A percentile compares a stretch with the other conserved stretches of the same genome.
Evolutionary conservation across 257 asterid species (phyloP).

Genomic region (Primulina tabacum): DNA sequence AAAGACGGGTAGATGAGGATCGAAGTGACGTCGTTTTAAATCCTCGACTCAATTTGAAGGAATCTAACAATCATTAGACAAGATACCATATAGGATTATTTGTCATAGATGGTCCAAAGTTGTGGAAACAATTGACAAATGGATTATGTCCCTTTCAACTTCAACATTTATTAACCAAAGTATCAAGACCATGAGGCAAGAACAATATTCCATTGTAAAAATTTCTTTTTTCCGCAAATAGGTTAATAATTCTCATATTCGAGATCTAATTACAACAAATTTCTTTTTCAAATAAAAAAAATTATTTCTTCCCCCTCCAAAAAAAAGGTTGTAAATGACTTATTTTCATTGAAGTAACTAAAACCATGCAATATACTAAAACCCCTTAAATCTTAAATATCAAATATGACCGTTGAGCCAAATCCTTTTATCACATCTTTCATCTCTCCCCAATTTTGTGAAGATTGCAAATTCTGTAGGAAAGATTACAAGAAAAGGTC

Average conservation of each 20-base stretch:
- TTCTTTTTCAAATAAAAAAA: too few relatives aligned
- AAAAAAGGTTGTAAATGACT: too few relatives aligned
- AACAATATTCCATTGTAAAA: neutral
- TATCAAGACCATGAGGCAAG: neutral
- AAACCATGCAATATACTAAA: too few relatives aligned
- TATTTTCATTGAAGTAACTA: too few relatives aligned
- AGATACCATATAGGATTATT: too few relatives aligned
- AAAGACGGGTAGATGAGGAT: neutral
- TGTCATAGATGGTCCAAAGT: too few relatives aligned
- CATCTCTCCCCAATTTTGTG: neutral
- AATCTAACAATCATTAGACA: neutral
- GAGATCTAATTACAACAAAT: too few relatives aligned
- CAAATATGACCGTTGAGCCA: neutral
- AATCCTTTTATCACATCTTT: neutral
- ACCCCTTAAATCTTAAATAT: neutral
- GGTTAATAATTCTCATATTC: too few relatives aligned
- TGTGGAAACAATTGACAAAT: neutral
- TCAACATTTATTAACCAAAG: neutral
- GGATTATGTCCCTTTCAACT: neutral
- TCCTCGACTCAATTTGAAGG: neutral
- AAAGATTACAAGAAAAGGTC: constrained; percentile 29
- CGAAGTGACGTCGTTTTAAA: too few relatives aligned
- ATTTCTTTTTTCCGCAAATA: too few relatives aligned
- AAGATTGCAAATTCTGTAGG: neutral
- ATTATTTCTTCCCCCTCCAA: too few relatives aligned